Evolutionary conservation across 2,329 filamentous ascomycete genomes (phyloP).

Genomic region (Sporothrix globosa): DNA sequence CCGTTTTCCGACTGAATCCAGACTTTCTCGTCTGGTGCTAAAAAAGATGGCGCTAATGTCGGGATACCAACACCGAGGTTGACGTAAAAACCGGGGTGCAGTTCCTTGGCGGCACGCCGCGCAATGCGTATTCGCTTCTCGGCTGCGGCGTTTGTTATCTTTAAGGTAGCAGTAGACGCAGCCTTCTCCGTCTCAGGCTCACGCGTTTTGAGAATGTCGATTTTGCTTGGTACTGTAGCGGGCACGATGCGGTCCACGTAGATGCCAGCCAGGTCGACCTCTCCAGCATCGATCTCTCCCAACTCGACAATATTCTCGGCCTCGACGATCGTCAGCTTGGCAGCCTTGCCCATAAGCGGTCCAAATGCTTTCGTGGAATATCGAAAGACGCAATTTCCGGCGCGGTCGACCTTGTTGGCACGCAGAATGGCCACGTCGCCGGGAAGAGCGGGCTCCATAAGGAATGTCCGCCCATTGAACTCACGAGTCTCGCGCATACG

Average conservation of each 20-base stretch:
- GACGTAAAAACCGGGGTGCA: slow-evolving; percentile 78
- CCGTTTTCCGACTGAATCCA: slow-evolving; percentile 23
- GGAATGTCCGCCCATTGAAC: slow-evolving; percentile 72
- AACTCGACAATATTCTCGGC: slow-evolving; percentile 80
- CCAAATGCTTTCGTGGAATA: slow-evolving; percentile 77
- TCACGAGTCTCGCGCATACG: slow-evolving; percentile 69
- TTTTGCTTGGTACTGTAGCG: slow-evolving; percentile 69
- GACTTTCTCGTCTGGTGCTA: slow-evolving; percentile 69
- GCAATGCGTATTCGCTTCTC: slow-evolving; percentile 71
- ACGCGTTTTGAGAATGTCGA: slow-evolving; percentile 53
- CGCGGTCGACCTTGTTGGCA: slow-evolving; percentile 74
- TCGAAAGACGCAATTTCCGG: slow-evolving; percentile 79
- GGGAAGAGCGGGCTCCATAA: slow-evolving; percentile 76
- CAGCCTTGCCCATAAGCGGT: slow-evolving; percentile 79
- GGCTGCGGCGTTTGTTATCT: not conserved
- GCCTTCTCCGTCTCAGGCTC: not conserved
- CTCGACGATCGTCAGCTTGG: slow-evolving; percentile 76
- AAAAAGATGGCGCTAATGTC: slow-evolving; percentile 77
- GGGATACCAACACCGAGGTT: slow-evolving; percentile 86
- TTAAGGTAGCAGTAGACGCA: not conserved
- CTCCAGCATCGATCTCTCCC: slow-evolving; percentile 72
- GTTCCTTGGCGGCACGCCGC: slow-evolving; percentile 74
- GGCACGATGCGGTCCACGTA: slow-evolving; percentile 81
- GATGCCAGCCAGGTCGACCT: slow-evolving; percentile 79
- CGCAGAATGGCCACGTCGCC: slow-evolving; percentile 78